Evolutionary conservation across 2,329 filamentous ascomycete species (phyloP).

Genomic region (Blumeria hordei): DNA sequence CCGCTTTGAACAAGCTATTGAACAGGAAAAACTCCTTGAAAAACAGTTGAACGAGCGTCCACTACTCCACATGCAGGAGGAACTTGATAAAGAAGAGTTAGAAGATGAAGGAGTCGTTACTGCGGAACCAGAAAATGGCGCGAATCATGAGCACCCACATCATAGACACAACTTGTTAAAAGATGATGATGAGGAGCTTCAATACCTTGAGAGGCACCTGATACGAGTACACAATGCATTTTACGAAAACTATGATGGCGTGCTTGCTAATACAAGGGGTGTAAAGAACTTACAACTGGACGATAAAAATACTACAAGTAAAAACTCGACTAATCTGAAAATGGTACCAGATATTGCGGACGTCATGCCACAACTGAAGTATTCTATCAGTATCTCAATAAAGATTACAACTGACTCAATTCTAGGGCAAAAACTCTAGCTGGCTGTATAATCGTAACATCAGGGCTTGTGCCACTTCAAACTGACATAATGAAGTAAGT

Average conservation of each 20-base stretch:
- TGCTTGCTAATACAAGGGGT: constrained; percentile 16
- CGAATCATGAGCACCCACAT: constrained; percentile 14
- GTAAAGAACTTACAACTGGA: constrained; percentile 18
- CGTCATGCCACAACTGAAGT: constrained; percentile 66
- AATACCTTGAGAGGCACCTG: constrained; percentile 52
- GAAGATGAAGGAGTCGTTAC: constrained; percentile 19
- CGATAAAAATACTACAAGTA: constrained; percentile 22
- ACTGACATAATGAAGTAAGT: constrained; percentile 40
- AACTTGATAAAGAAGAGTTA: constrained; percentile 67
- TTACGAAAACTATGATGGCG: constrained; percentile 54
- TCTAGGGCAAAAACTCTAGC: constrained; percentile 35
- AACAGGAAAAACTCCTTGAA: constrained; percentile 69
- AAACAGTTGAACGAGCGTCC: constrained; percentile 78
- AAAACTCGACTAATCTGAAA: constrained; percentile 21
- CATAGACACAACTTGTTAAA: constrained; percentile 54
- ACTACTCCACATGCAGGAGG: constrained; percentile 73
- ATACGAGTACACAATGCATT: constrained; percentile 54
- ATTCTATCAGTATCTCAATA: neutral
- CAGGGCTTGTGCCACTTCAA: constrained; percentile 68
- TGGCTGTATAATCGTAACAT: constrained; percentile 61
- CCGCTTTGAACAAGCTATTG: constrained; percentile 52
- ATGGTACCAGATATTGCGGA: constrained; percentile 64
- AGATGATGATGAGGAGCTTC: constrained; percentile 69
- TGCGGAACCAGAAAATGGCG: constrained; percentile 16
- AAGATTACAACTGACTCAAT: constrained; percentile 6